These are phyloP conservation scores for Fraxinus sp. DNA, from an alignment of 305 asterid species.

Conservation along the genomic window DNA sequence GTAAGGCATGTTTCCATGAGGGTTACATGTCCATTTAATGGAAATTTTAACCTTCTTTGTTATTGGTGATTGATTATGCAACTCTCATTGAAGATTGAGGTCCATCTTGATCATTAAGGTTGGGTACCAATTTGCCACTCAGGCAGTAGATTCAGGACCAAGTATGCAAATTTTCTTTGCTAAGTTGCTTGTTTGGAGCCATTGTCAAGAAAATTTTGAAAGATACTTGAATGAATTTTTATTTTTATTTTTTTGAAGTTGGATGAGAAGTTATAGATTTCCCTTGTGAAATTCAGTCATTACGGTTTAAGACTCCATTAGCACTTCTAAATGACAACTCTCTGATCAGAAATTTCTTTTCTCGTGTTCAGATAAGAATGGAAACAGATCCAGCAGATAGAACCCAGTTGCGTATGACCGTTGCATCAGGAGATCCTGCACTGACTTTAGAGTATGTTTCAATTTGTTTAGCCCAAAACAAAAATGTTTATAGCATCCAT, in stretches of 20 bases:
- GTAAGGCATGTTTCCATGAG: background rate
- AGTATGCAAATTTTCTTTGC: background rate
- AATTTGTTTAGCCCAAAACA: background rate
- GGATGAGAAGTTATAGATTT: background rate
- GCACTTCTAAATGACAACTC: background rate
- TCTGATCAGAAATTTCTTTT: slow-evolving; percentile 7
- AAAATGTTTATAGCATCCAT: slow-evolving; percentile 5
- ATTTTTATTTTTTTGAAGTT: background rate
- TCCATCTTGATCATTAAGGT: background rate
- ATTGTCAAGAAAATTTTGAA: background rate
- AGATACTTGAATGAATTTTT: background rate
- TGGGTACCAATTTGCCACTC: background rate
- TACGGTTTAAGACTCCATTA: background rate
- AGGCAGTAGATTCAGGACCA: background rate
- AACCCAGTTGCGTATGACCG: slow-evolving; percentile 93
- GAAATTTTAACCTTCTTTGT: background rate
- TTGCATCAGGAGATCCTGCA: slow-evolving; percentile 91
- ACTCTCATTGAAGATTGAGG: background rate
- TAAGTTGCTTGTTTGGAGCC: background rate
- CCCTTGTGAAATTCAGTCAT: background rate
- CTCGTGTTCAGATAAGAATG: slow-evolving; percentile 64
- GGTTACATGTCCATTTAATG: background rate
- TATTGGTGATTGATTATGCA: background rate
- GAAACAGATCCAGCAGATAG: slow-evolving; percentile 99
- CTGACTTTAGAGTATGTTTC: slow-evolving; percentile 84